phyloP scores from a whole-genome alignment of 2,329 filamentous ascomycete genomes.

The Fusarium camptoceras region DNA sequence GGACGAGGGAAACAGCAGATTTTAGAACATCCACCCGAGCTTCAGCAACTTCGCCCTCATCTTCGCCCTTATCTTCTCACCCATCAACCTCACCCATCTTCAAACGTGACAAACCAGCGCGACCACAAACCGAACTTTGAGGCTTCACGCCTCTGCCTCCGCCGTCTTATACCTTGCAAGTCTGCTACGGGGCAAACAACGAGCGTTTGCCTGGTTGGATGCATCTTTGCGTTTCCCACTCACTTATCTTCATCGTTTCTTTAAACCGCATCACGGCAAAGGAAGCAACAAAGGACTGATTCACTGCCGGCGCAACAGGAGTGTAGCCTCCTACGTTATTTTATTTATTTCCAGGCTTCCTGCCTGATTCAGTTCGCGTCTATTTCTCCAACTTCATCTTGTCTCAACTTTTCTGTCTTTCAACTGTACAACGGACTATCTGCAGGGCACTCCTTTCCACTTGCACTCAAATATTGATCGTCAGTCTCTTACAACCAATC shows the following conservation, averaged over 20 bases:
- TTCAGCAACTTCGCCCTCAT: conserved; percentile 24
- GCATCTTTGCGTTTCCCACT: conserved; percentile 10
- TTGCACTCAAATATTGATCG: background rate
- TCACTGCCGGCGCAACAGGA: conserved; percentile 37
- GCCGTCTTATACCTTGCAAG: conserved; percentile 15
- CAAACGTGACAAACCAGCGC: conserved; percentile 17
- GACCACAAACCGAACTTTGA: conserved; percentile 18
- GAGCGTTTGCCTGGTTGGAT: conserved; percentile 16
- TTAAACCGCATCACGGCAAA: conserved; percentile 34
- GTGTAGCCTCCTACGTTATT: conserved; percentile 32
- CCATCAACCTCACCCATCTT: conserved; percentile 18
- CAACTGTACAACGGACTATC: background rate
- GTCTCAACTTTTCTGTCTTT: conserved; percentile 1
- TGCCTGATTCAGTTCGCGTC: background rate
- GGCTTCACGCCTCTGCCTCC: conserved; percentile 18
- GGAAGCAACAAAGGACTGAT: conserved; percentile 23
- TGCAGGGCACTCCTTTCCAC: background rate
- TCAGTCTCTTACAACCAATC: background rate
- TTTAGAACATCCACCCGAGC: conserved; percentile 28
- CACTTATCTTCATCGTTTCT: conserved; percentile 27
- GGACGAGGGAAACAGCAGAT: conserved; percentile 26
- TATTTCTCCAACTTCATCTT: background rate
- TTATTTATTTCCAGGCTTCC: background rate
- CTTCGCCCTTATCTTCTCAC: conserved; percentile 23
- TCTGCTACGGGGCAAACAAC: conserved; percentile 19